A percentile compares a stretch with the other conserved stretches of the same genome.
phyloP scores from a whole-genome alignment of 192 early-diverging fungal genomes.

The Dimargaris cristalligena region DNA sequence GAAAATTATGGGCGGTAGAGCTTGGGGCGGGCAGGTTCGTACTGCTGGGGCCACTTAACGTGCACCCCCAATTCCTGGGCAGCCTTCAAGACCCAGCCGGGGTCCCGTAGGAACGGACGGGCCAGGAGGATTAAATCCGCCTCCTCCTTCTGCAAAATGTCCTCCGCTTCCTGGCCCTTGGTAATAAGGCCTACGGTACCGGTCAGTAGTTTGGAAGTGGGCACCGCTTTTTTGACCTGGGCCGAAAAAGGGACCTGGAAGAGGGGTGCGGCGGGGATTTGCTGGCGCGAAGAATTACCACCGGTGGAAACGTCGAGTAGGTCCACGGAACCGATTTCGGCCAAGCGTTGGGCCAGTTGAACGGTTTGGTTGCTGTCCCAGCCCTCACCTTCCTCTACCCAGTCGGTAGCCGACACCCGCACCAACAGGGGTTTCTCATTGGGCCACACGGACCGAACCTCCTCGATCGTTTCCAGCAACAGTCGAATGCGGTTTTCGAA shows the following conservation, averaged over 20 bases:
- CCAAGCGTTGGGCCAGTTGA: conserved; percentile 35
- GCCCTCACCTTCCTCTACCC: conserved; percentile 32
- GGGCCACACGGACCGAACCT: conserved; percentile 57
- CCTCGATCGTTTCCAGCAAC: conserved; percentile 43
- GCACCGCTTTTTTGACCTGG: conserved; percentile 34
- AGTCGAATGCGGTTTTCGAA: conserved; percentile 77
- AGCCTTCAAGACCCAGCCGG: too few relatives aligned
- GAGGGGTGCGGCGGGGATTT: conserved; percentile 25
- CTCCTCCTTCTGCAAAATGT: too few relatives aligned
- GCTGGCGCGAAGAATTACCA: conserved; percentile 39
- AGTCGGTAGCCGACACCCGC: conserved; percentile 66
- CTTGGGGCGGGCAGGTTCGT: too few relatives aligned
- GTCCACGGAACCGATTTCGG: conserved; percentile 59
- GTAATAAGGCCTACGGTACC: too few relatives aligned
- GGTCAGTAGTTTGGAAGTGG: too few relatives aligned
- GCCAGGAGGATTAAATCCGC: too few relatives aligned
- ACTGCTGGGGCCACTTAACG: too few relatives aligned
- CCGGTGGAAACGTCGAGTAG: conserved; percentile 67
- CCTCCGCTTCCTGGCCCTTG: too few relatives aligned
- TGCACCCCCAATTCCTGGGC: too few relatives aligned
- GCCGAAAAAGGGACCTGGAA: conserved; percentile 62
- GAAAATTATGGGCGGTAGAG: too few relatives aligned
- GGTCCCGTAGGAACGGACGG: too few relatives aligned
- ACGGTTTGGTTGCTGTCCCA: conserved; percentile 64
- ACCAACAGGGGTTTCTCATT: conserved; percentile 67